Percentiles rank a stretch among this genome's conserved stretches.
Evolutionary conservation across 192 early-diverging fungal genomes (phyloP).

Genomic region (Entomortierella chlamydospora): DNA sequence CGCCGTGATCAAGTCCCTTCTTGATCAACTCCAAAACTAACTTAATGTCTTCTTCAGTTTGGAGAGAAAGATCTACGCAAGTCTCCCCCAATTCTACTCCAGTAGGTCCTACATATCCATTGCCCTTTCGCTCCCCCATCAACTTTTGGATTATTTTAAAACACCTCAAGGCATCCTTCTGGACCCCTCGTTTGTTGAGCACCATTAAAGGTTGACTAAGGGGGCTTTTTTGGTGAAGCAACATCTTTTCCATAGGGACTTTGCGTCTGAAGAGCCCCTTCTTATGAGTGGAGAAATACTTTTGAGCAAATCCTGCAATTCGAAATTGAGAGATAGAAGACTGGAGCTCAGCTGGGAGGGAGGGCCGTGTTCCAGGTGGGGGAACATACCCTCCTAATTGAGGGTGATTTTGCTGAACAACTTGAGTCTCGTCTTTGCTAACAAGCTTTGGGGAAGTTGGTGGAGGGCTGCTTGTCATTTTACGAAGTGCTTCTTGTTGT

Average conservation of each 20-base stretch:
- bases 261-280: constrained; percentile 84
- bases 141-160: constrained; percentile 88
- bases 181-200: constrained; percentile 77
- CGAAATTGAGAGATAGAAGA: constrained; percentile 82
- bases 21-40: constrained; percentile 85
- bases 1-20: constrained; percentile 77
- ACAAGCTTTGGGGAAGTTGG: constrained; percentile 3
- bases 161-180: constrained; percentile 87
- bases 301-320: constrained; percentile 90
- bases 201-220: constrained; percentile 85
- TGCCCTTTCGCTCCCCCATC: constrained; percentile 77
- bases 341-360: constrained; percentile 69
- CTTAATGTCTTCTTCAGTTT: constrained; percentile 55
- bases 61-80: constrained; percentile 54
- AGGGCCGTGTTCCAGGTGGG: constrained; percentile 22
- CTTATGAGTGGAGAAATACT: constrained; percentile 92
- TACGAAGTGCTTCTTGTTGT: constrained; percentile 49
- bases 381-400: neutral
- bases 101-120: constrained; percentile 53
- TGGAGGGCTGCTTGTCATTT: constrained; percentile 42
- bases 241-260: constrained; percentile 92
- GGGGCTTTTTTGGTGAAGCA: constrained; percentile 83
- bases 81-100: constrained; percentile 40
- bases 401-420: neutral
- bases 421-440: constrained; percentile 1